Percentiles rank a stretch among this genome's conserved stretches.
Conservation (phyloP, 2,329 filamentous ascomycete genomes). For the Hymenoscyphus fraxineus region DNA sequence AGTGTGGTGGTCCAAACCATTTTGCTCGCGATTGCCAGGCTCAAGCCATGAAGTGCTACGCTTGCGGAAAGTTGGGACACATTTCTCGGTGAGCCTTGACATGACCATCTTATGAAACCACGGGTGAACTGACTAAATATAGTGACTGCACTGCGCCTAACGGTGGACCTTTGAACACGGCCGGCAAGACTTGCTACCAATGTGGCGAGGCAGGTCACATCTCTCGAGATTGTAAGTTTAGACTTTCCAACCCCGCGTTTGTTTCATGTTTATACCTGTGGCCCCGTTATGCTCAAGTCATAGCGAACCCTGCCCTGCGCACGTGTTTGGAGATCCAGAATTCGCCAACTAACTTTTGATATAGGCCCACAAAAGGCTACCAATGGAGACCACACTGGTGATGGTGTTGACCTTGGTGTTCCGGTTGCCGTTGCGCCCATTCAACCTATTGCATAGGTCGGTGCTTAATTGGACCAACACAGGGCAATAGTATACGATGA, state of each 20-base stretch:
- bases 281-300: background rate
- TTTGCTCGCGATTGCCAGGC: slow-evolving; percentile 97
- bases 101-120: background rate
- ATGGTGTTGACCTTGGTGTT: slow-evolving; percentile 32
- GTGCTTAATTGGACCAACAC: slow-evolving; percentile 24
- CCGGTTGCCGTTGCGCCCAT: slow-evolving; percentile 39
- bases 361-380: slow-evolving; percentile 63
- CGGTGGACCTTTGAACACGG: slow-evolving; percentile 90
- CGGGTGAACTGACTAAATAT: slow-evolving; percentile 6
- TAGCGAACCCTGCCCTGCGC: background rate
- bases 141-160: slow-evolving; percentile 92
- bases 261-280: slow-evolving; percentile 2
- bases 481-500: slow-evolving; percentile 34
- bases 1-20: slow-evolving; percentile 87
- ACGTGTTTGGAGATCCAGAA: background rate
- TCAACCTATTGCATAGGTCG: slow-evolving; percentile 43
- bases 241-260: slow-evolving; percentile 7
- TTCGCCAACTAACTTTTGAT: slow-evolving; percentile 38
- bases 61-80: slow-evolving; percentile 63
- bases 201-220: slow-evolving; percentile 96
- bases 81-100: slow-evolving; percentile 40
- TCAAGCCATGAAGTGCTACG: slow-evolving; percentile 77
- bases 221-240: slow-evolving; percentile 61
- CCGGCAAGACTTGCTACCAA: slow-evolving; percentile 97
- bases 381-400: slow-evolving; percentile 44